phyloP scores from a whole-genome alignment of 192 early-diverging fungal species.

The Bifiguratus adelaidae region DNA sequence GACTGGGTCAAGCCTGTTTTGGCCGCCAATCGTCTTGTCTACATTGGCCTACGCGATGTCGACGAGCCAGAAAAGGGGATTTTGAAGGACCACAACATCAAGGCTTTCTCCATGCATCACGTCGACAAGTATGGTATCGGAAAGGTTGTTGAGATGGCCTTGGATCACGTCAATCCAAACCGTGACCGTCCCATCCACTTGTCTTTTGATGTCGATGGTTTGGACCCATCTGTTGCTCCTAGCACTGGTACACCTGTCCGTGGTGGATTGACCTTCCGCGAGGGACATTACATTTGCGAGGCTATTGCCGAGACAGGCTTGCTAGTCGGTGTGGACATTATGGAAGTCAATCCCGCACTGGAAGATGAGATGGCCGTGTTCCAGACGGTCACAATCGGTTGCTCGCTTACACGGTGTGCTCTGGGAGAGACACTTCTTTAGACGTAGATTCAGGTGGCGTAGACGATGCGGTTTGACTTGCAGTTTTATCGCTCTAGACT shows the following conservation, averaged over 20 bases:
- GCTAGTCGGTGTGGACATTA: constrained; percentile 84
- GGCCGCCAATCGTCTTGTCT: constrained; percentile 67
- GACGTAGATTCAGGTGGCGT: too few relatives aligned
- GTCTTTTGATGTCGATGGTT: constrained; percentile 90
- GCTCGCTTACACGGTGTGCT: constrained; percentile 75
- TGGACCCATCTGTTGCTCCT: constrained; percentile 90
- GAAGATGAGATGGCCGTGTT: constrained; percentile 62
- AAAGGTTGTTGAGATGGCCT: constrained; percentile 82
- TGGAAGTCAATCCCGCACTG: constrained; percentile 89
- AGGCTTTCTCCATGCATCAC: constrained; percentile 94
- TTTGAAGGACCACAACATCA: constrained; percentile 71
- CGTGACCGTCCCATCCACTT: constrained; percentile 73
- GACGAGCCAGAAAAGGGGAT: constrained; percentile 83
- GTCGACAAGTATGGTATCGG: constrained; percentile 93
- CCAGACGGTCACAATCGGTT: constrained; percentile 86
- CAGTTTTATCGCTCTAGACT: too few relatives aligned
- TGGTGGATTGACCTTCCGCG: constrained; percentile 90
- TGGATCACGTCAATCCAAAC: constrained; percentile 76
- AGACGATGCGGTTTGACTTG: too few relatives aligned
- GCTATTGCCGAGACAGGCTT: constrained; percentile 76
- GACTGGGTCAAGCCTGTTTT: constrained; percentile 76
- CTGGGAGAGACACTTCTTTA: constrained; percentile 79
- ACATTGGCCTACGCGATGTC: constrained; percentile 94
- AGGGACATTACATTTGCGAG: constrained; percentile 97
- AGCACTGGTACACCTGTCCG: constrained; percentile 86